Base-by-base conservation (phyloP, 345 rosid genomes). In the Balakata baccata region DNA sequence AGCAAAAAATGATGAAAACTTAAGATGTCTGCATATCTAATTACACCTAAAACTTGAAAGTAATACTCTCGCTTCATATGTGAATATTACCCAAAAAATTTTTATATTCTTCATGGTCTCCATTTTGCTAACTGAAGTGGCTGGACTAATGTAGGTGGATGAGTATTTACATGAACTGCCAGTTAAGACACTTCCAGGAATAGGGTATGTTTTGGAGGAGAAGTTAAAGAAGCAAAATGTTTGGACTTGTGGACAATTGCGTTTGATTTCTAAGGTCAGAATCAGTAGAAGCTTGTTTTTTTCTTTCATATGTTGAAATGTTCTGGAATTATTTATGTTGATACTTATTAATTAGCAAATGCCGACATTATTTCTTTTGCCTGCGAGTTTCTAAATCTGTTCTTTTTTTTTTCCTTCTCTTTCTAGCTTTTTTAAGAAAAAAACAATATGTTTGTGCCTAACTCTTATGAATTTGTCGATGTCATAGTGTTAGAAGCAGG, bases 171-270 rank as follows among this genome's bases (percentile, higher is more conserved):
- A 75, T 77, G 84, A 86, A 79, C 96, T 92, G 80, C 89, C 95
- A 58, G 82, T 90, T 53, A 83, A 88, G 70, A 85, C 83, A 69
- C 97, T 94, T 76, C 97, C 97, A 11, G 98, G 97, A 72, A 90
- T 94, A 80, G 98, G 98, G 60, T 68, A 83, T 84, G 93, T 86
- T 77, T 81, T 94, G 64, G 92, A 86, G 84, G 90, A 88, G 76
- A 92, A 89, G 85, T 82, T 94, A 85, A 90, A 82, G 87, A 86
- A 74, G 68, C 85, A 69, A 81, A 87, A 85, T 82, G 43, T 92
- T 76, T 77, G 13, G 80, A 88, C 91, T 73, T 94, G 97, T 81
- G 90, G 97, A 23, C 90, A 94, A 65, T 81, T 94, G 81, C 87
- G 89, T 41, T 64, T 73, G 83, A 80, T 88, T 74, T 85, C 98